Conservation (phyloP, 345 rosid species). For the Nephelium lappaceum region DNA sequence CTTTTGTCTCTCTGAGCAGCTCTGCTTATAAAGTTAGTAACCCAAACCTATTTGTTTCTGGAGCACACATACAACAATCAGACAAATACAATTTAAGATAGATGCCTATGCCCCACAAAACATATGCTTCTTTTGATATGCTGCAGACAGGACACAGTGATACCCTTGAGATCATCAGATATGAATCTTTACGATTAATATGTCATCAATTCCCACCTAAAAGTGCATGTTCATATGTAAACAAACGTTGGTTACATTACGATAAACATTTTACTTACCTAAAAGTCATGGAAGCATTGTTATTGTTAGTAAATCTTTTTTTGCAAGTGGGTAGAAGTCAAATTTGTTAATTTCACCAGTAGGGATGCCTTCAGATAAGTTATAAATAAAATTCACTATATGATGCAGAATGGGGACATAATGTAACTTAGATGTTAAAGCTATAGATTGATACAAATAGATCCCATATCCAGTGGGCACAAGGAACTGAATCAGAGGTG, state of each 20-base stretch:
- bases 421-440: background rate
- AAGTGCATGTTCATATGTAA: constrained; percentile 2
- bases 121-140: background rate
- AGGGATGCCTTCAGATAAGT: background rate
- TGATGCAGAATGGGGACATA: background rate
- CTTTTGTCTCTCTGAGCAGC: constrained; percentile 12
- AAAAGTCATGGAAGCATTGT: background rate
- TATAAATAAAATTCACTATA: background rate
- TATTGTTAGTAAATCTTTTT: background rate
- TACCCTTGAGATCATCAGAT: background rate
- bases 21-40: constrained; percentile 3
- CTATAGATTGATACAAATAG: background rate
- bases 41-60: constrained; percentile 12
- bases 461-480: background rate
- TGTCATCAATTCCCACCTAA: background rate
- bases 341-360: background rate
- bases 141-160: background rate
- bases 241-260: background rate
- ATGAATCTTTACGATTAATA: background rate
- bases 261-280: background rate
- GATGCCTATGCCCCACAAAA: background rate
- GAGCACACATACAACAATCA: constrained; percentile 7
- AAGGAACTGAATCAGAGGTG: background rate
- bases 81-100: constrained; percentile 1
- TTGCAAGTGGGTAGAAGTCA: too few species aligned